Evolutionary conservation across 2,329 filamentous ascomycete genomes (phyloP).

Genomic region (Sporothrix pallida): DNA sequence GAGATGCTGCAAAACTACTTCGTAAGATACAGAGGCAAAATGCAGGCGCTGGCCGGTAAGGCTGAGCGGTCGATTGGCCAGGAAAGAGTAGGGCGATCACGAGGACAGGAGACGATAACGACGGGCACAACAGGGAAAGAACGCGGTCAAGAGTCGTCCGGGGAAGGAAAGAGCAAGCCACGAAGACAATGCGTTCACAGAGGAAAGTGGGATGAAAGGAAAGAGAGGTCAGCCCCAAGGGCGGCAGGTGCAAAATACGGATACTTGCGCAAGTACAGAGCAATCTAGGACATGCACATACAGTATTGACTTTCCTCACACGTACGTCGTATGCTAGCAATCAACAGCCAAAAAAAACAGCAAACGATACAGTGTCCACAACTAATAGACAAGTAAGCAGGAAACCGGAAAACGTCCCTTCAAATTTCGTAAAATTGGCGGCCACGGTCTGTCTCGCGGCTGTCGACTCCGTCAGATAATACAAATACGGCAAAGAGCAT

Average conservation of each 20-base stretch:
- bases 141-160: neutral
- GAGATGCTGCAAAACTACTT: neutral
- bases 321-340: no score
- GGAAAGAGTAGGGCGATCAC: constrained; percentile 2
- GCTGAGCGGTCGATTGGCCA: constrained; percentile 17
- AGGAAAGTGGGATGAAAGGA: constrained; percentile 12
- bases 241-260: neutral
- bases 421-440: constrained; percentile 25
- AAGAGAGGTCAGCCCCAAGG: neutral
- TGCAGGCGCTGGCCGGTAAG: constrained; percentile 2
- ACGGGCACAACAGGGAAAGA: neutral
- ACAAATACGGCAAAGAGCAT: constrained; percentile 15
- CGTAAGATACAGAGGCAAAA: constrained; percentile 1
- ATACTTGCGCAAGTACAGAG: neutral
- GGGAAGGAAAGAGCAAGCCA: neutral
- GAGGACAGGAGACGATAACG: neutral
- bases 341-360: neutral
- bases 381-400: neutral
- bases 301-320: neutral
- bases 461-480: constrained; percentile 6
- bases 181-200: neutral
- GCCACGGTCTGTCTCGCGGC: constrained; percentile 10
- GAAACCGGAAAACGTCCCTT: constrained; percentile 18
- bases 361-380: constrained; percentile 17
- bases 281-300: neutral